Conservation (phyloP, 2,329 filamentous ascomycete genomes). For the Venturia oleaginea region DNA sequence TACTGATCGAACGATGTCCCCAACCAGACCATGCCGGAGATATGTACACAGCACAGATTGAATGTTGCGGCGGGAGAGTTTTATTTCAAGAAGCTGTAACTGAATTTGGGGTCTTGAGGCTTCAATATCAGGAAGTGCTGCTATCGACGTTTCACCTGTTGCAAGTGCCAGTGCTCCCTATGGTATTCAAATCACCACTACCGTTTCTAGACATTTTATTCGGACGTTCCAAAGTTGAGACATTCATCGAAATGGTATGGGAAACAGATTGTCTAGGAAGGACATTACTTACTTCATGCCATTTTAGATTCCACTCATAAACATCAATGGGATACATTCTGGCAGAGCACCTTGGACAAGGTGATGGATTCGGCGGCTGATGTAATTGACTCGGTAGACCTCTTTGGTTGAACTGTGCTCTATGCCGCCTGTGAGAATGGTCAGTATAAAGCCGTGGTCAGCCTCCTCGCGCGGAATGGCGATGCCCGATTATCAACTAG, state of each 20-base stretch:
- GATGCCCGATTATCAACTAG: background rate
- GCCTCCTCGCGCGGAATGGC: background rate
- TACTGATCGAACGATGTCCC: too few species aligned
- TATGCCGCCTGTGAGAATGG: background rate
- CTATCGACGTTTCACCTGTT: background rate
- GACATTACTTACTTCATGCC: background rate
- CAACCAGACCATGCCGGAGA: too few species aligned
- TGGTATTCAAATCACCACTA: background rate
- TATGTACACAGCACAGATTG: too few species aligned
- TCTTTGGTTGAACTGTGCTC: background rate
- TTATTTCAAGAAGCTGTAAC: too few species aligned
- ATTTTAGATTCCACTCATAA: background rate
- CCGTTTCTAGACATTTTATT: background rate
- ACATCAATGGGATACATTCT: background rate
- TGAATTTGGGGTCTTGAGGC: background rate
- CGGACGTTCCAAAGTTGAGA: background rate
- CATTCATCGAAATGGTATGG: background rate
- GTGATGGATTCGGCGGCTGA: background rate
- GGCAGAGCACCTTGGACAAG: background rate
- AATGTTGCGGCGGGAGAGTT: too few species aligned
- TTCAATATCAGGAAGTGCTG: background rate
- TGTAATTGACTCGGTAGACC: background rate
- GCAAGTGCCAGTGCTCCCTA: background rate
- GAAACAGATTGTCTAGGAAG: background rate
- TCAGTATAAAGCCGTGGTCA: background rate